Percentiles rank a stretch among this genome's conserved stretches.
Conservation (phyloP, 805 yeast genomes). For the Teunomyces barrocoloradensis region DNA sequence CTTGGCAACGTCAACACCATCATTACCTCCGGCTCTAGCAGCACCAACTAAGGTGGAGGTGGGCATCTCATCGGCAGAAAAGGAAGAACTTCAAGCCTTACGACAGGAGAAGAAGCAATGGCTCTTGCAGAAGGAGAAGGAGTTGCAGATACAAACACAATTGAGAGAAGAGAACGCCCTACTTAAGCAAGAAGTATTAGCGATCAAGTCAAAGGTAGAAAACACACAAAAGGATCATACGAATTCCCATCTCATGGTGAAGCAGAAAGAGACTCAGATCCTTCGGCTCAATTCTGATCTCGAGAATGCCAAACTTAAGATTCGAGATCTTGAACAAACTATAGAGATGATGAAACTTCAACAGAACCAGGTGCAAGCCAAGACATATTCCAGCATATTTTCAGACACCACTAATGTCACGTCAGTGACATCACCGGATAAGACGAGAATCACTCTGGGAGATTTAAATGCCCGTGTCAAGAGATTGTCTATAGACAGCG, state of each 20-base stretch:
- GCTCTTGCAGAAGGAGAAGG: constrained; percentile 22
- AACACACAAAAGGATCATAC: constrained; percentile 50
- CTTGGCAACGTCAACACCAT: constrained; percentile 25
- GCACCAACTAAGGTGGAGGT: constrained; percentile 13
- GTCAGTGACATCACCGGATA: constrained; percentile 10
- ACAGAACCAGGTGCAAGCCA: constrained; percentile 23
- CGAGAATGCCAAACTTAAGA: constrained; percentile 53
- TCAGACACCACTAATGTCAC: constrained; percentile 6
- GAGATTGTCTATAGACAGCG: constrained; percentile 29
- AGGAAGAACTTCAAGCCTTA: constrained; percentile 48
- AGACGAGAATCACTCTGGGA: constrained; percentile 26
- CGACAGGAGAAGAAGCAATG: constrained; percentile 53
- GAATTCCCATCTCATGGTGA: constrained; percentile 47
- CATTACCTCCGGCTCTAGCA: constrained; percentile 8
- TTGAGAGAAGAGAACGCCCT: constrained; percentile 22
- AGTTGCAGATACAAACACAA: constrained; percentile 22
- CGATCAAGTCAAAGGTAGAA: constrained; percentile 31
- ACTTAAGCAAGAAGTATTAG: constrained; percentile 23
- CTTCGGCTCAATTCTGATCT: constrained; percentile 59
- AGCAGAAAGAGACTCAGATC: constrained; percentile 70
- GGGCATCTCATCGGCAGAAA: constrained; percentile 25
- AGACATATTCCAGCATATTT: constrained; percentile 1
- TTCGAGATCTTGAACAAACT: constrained; percentile 52
- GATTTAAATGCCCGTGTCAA: constrained; percentile 43
- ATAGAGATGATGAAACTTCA: constrained; percentile 26